A percentile compares a stretch with the other conserved stretches of the same genome.
phyloP scores from a whole-genome alignment of 352 stramenopile species.

The Globisporangium viniferum region DNA sequence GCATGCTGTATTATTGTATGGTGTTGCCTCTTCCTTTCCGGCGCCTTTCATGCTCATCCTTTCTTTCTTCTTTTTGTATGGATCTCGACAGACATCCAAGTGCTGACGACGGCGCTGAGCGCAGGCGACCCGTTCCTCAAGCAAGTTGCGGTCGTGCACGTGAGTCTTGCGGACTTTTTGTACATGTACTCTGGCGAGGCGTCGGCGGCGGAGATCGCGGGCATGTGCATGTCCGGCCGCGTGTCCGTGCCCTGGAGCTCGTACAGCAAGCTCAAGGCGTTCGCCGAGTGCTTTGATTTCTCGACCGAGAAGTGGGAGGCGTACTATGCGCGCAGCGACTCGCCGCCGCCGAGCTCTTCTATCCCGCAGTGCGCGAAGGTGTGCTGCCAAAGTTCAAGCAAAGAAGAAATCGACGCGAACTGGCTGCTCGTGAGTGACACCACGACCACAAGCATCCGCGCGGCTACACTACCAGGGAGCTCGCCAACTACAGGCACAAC shows the following conservation, averaged over 20 bases:
- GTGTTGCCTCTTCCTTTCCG: neutral
- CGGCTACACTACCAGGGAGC: neutral
- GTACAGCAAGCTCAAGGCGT: slow-evolving; percentile 80
- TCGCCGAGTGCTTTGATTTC: slow-evolving; percentile 86
- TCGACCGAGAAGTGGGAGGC: slow-evolving; percentile 76
- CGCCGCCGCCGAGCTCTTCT: slow-evolving; percentile 16
- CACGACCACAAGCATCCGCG: slow-evolving; percentile 38
- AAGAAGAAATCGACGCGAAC: slow-evolving; percentile 82
- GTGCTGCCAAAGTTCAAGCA: slow-evolving; percentile 63
- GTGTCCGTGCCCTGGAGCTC: slow-evolving; percentile 80
- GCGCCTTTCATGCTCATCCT: neutral
- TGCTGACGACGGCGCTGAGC: slow-evolving; percentile 48
- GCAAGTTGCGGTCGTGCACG: slow-evolving; percentile 66
- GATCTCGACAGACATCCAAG: slow-evolving; percentile 34
- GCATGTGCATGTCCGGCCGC: slow-evolving; percentile 84
- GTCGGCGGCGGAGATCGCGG: slow-evolving; percentile 70
- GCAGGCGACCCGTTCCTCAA: slow-evolving; percentile 49
- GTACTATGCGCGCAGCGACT: slow-evolving; percentile 56
- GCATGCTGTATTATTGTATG: neutral
- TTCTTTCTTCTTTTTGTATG: neutral
- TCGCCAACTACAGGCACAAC: neutral
- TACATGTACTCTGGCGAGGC: slow-evolving; percentile 87
- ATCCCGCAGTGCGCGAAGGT: slow-evolving; percentile 42
- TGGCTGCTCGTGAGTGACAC: slow-evolving; percentile 74
- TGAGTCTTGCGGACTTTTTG: slow-evolving; percentile 78